A percentile compares a stretch with the other conserved stretches of the same genome.
These are phyloP conservation scores for Striga hermonthica DNA, from an alignment of 305 asterid species.

Conservation along the genomic window DNA sequence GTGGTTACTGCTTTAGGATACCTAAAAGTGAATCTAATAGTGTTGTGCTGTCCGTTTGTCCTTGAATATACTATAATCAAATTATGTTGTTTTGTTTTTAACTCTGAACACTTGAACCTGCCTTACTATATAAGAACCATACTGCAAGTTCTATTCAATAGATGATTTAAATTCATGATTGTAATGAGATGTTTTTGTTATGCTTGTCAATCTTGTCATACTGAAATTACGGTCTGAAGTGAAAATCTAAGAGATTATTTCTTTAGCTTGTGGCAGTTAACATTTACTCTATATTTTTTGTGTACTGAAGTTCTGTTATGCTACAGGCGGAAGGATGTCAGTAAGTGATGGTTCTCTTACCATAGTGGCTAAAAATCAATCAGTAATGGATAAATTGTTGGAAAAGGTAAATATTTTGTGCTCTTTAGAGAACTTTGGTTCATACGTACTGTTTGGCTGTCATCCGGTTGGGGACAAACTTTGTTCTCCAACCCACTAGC, in stretches of 20 bases:
- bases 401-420: constrained; percentile 55
- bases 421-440: constrained; percentile 25
- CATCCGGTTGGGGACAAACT: constrained; percentile 19
- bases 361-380: constrained; percentile 75
- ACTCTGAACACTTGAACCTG: too few species aligned
- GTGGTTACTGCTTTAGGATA: background rate
- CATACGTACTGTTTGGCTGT: constrained; percentile 14
- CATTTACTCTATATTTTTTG: constrained; percentile 6
- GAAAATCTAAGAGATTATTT: constrained; percentile 20
- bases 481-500: constrained; percentile 19
- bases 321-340: constrained; percentile 78
- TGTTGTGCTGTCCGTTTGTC: too few species aligned
- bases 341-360: constrained; percentile 79
- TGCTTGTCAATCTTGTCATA: constrained; percentile 1
- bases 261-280: constrained; percentile 1
- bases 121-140: too few species aligned
- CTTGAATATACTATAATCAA: too few species aligned
- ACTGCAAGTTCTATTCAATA: too few species aligned
- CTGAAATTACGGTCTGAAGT: constrained; percentile 23
- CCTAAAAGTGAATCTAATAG: too few species aligned
- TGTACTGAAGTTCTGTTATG: constrained; percentile 30
- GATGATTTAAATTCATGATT: constrained; percentile 2
- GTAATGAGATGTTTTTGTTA: background rate
- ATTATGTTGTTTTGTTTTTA: too few species aligned
- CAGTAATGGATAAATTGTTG: constrained; percentile 67